These are phyloP conservation scores for Aspergillus funiculosus DNA, from an alignment of 495 filamentous ascomycete species.

Conservation along the genomic window DNA sequence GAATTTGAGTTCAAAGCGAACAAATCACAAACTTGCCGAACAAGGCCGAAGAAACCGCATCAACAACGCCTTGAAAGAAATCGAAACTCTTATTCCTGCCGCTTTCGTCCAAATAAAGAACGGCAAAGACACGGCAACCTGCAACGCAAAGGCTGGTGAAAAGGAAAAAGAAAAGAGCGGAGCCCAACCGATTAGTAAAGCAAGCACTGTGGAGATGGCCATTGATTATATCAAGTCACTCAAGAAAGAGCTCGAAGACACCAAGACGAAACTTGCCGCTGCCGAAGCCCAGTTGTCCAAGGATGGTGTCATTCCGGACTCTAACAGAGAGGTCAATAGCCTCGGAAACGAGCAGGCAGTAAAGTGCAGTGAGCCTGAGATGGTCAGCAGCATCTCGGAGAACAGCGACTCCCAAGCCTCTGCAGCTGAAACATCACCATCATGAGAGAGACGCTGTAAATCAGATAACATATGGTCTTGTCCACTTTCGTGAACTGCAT, in stretches of 20 bases:
- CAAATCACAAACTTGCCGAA: conserved; percentile 95
- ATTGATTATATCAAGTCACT: conserved; percentile 91
- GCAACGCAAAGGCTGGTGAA: conserved; percentile 32
- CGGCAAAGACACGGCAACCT: conserved; percentile 30
- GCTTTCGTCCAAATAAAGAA: conserved; percentile 35
- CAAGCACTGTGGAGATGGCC: conserved; percentile 90
- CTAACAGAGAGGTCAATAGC: conserved; percentile 6
- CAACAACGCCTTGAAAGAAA: conserved; percentile 88
- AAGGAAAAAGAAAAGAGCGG: conserved; percentile 43
- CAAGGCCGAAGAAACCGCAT: conserved; percentile 93
- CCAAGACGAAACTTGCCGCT: conserved; percentile 56
- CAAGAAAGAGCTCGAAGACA: conserved; percentile 64
- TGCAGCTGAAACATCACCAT: conserved; percentile 7
- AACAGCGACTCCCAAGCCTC: not conserved
- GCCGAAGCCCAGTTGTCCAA: conserved; percentile 53
- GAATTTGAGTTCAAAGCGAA: conserved; percentile 91
- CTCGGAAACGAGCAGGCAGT: not conserved
- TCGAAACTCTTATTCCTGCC: conserved; percentile 72
- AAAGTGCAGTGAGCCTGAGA: not conserved
- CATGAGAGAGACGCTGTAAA: not conserved
- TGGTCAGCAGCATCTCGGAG: not conserved
- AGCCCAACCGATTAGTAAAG: conserved; percentile 73
- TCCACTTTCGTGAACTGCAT: not conserved
- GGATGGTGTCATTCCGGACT: too few species aligned
- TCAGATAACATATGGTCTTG: not conserved